Base-by-base conservation (phyloP, 768 basidiomycete genomes). In the Calocybe gangraenosa region DNA sequence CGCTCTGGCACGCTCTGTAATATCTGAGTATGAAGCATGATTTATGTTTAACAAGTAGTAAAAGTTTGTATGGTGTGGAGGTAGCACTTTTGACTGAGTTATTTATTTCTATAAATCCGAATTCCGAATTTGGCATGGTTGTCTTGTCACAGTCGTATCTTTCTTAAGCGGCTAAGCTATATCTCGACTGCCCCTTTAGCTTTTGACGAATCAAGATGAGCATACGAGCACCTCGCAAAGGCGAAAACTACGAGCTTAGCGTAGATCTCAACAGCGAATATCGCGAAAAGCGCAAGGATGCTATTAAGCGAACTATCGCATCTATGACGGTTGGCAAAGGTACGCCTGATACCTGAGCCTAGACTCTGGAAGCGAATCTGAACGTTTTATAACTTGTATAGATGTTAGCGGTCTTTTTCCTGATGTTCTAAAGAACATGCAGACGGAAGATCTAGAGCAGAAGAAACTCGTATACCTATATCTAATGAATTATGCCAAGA, bases 401-500 rank as follows among this genome's bases (percentile, higher is more conserved):
- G 87, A 92, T 66, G 88, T 92, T 67, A 87, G 86, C 58, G 93
- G 94, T 17, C 80, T 98, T 54, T 97, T 98, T 62, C 94, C 95
- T 7, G 92, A 98, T 67, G 95, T 98, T 22, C 82, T 99, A 60
- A 96, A 96, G 78, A 97, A 97, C 68, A 96, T 93, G 94, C 95
- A 98, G 70, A 98, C 96, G 19, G 95, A 99, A 41, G 95, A 98
- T 64, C 79, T 99, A 43, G 96, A 99, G 65, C 96, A 98, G 71
- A 99, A 98, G 81, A 98, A 99, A 68, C 87, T 99, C 25, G 96
- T 98, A n/a, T 98, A 96, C 59, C 79, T 96, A 18, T 97, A 97
- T 65, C 82, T 99, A 48, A 97, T 98, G 89, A 99, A 99, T 72
- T 99, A 98, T 55, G 95, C 95, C 25, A 96, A 96, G 63, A 94